phyloP scores from a whole-genome alignment of 306 rosid genomes.

The Glycyrrhiza uralensis region DNA sequence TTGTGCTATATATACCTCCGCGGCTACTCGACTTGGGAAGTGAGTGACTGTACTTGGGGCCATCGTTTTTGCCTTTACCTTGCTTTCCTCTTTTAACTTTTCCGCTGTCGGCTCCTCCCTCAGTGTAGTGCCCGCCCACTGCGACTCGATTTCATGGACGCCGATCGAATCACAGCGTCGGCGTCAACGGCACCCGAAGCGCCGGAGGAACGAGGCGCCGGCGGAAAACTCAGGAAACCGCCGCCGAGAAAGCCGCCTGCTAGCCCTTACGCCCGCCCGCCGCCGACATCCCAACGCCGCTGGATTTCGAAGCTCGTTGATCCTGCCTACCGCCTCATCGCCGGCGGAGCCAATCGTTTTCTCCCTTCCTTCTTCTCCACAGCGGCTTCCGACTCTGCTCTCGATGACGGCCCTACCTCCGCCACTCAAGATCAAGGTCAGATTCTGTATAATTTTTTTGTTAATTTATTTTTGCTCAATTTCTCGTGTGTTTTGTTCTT shows the following conservation, averaged over 20 bases:
- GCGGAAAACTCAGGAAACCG: slow-evolving; percentile 43
- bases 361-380: slow-evolving; percentile 54
- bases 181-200: not conserved
- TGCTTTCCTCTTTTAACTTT: not conserved
- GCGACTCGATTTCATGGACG: slow-evolving; percentile 5
- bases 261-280: slow-evolving; percentile 27
- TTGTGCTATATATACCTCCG: too few species aligned
- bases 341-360: slow-evolving; percentile 58
- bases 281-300: slow-evolving; percentile 29
- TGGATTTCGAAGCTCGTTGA: slow-evolving; percentile 76
- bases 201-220: slow-evolving; percentile 28
- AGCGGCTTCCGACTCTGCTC: slow-evolving; percentile 17
- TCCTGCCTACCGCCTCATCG: slow-evolving; percentile 71
- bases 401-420: slow-evolving; percentile 18
- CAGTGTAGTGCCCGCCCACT: not conserved
- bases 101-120: not conserved
- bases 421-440: slow-evolving; percentile 37
- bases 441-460: not conserved
- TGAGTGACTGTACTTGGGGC: not conserved
- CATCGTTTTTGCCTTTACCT: not conserved
- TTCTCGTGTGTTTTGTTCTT: not conserved
- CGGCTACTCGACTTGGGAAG: not conserved
- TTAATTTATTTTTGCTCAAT: not conserved
- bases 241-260: slow-evolving; percentile 26
- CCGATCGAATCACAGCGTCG: not conserved